Evolutionary conservation across 257 asterid species (phyloP).

Genomic region (Knoxia roxburghii): DNA sequence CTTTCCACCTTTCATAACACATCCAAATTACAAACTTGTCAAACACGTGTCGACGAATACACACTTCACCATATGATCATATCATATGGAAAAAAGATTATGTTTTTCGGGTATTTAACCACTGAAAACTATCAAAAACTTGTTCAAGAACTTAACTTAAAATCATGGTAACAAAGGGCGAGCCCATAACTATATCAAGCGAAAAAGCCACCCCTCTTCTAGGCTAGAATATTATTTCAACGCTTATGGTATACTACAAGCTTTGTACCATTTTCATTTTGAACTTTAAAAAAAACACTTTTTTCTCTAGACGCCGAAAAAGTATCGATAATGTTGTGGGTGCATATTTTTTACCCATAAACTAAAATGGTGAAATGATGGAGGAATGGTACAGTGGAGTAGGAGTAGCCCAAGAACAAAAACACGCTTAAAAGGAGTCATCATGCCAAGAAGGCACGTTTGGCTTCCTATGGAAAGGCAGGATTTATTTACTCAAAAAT

Average conservation of each 20-base stretch:
- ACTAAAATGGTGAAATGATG: slow-evolving; percentile 20
- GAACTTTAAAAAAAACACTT: no score
- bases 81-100: background rate
- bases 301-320: no score
- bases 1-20: slow-evolving; percentile 70
- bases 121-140: background rate
- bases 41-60: slow-evolving; percentile 36
- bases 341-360: slow-evolving; percentile 12
- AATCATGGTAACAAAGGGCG: slow-evolving; percentile 6
- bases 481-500: background rate
- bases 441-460: slow-evolving; percentile 79
- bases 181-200: background rate
- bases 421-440: slow-evolving; percentile 47
- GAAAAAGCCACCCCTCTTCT: background rate
- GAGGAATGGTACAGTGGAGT: background rate
- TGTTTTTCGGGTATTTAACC: no score
- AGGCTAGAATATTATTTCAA: no score
- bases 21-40: slow-evolving; percentile 21
- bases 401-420: slow-evolving; percentile 15
- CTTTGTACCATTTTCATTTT: no score
- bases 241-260: no score
- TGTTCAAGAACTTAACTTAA: slow-evolving; percentile 3
- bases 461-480: slow-evolving; percentile 58
- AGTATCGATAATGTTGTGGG: no score
- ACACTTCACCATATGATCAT: slow-evolving; percentile 15